Base-by-base conservation (phyloP, 768 basidiomycete genomes). In the Hygrophorus russula region DNA sequence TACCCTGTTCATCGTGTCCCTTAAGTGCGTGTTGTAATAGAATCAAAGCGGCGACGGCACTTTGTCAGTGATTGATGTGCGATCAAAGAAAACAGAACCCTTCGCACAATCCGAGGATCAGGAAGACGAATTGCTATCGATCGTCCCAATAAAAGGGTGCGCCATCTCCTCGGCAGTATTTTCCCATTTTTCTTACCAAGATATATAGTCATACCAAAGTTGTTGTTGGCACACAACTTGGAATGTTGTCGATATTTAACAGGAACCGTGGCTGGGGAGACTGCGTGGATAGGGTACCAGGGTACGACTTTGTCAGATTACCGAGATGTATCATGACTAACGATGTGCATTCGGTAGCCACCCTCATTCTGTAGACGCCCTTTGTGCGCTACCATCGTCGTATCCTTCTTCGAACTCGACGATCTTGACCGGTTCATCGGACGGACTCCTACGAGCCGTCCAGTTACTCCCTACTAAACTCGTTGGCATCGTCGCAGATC, bases 21-120 rank as follows among this genome's bases (percentile, higher is more conserved):
- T 13, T 28, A 14, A 33, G 6, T 37, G 20, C 11, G 15, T 14
- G 18, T 24, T 38, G 17, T 42, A 24, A 34, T 28, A 19, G 12
- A 33, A 28, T 44, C 18, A 34, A 49, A 97, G 93, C 50, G 93
- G 88, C 31, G 93, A 97, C 60, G 92, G 90, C 2, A 90, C 90
- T 11, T 66, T 97, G 38, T 93, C 90, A 14, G 91, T 94, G 34
- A 79, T 93, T 57, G 93, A 97, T 52, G 76, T 93, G 18, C 78
- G 92, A 46, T 80, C 86, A 13, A 90, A 81, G 51, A 87, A 86
- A 53, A 49, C 69, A 10, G 75, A 82, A 39, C 87, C 88, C 1
- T 62, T 86, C 46, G 82, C 82, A 1, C 84, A 91, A 42, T 94
- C 90, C 12, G 92, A 94, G 57, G 88, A 94, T 64, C 93, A 97